phyloP scores from a whole-genome alignment of 768 basidiomycete genomes.

The Lactarius sp. region DNA sequence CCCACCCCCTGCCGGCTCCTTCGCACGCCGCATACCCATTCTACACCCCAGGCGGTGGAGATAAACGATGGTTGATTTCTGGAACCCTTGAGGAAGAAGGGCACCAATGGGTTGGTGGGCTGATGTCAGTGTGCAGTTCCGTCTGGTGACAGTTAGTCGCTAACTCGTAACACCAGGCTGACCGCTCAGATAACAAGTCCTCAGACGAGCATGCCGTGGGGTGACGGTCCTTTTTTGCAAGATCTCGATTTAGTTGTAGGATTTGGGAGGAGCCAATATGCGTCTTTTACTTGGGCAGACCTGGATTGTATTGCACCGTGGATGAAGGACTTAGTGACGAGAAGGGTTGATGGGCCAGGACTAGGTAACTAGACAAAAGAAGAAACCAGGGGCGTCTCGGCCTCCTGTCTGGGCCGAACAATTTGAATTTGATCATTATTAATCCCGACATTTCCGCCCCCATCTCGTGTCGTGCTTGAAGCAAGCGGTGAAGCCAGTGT shows the following conservation, averaged over 20 bases:
- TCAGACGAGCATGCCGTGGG: slow-evolving; percentile 36
- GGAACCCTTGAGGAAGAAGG: slow-evolving; percentile 53
- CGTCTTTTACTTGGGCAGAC: slow-evolving; percentile 67
- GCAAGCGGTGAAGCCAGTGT: not conserved
- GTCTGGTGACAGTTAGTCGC: not conserved
- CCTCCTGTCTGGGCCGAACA: not conserved
- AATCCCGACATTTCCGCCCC: not conserved
- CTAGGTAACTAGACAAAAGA: slow-evolving; percentile 46
- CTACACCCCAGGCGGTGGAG: slow-evolving; percentile 63
- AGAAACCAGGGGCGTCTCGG: not conserved
- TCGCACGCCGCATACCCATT: slow-evolving; percentile 65
- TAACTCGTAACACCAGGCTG: slow-evolving; percentile 40
- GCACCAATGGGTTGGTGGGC: slow-evolving; percentile 65
- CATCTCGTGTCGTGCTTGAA: not conserved
- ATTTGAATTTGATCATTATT: not conserved
- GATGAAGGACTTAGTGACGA: slow-evolving; percentile 63
- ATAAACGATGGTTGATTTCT: slow-evolving; percentile 55
- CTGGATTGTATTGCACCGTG: slow-evolving; percentile 71
- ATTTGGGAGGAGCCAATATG: slow-evolving; percentile 53
- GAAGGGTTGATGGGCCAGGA: slow-evolving; percentile 65
- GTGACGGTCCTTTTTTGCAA: slow-evolving; percentile 38
- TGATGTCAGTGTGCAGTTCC: slow-evolving; percentile 46
- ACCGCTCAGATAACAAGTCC: slow-evolving; percentile 53
- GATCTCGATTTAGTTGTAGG: slow-evolving; percentile 47
- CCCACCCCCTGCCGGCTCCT: slow-evolving; percentile 51